Evolutionary conservation across 2,329 filamentous ascomycete species (phyloP).

Genomic region (Neospermospora avenae): DNA sequence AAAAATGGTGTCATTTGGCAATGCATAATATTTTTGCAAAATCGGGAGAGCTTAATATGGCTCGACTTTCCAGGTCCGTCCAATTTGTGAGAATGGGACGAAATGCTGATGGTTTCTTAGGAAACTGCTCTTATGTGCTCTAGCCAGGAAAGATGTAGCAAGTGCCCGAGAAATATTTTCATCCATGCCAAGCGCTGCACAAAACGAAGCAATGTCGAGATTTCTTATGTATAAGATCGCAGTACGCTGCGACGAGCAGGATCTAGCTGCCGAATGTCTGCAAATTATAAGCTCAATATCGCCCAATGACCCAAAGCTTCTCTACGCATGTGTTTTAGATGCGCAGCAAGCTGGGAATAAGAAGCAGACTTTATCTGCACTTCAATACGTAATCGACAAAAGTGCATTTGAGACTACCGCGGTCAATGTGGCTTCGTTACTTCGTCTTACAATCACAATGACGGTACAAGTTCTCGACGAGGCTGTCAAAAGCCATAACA

Average conservation of each 20-base stretch:
- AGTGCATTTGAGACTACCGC: slow-evolving; percentile 46
- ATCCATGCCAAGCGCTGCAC: slow-evolving; percentile 55
- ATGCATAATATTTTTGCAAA: slow-evolving; percentile 64
- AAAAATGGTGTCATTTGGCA: slow-evolving; percentile 70
- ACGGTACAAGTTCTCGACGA: slow-evolving; percentile 42
- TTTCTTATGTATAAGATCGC: slow-evolving; percentile 76
- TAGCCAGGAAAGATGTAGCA: slow-evolving; percentile 54
- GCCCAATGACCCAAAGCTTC: slow-evolving; percentile 54
- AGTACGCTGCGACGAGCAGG: slow-evolving; percentile 54
- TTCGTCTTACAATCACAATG: slow-evolving; percentile 58
- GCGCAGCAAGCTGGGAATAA: slow-evolving; percentile 65
- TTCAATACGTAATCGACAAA: slow-evolving; percentile 59
- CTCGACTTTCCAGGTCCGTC: slow-evolving; percentile 62
- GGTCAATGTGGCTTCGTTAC: slow-evolving; percentile 59
- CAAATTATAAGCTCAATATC: slow-evolving; percentile 53
- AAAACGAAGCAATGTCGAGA: slow-evolving; percentile 61
- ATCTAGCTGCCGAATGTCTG: slow-evolving; percentile 62
- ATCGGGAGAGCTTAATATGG: slow-evolving; percentile 61
- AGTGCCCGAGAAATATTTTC: slow-evolving; percentile 54
- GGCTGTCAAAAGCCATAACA: not conserved
- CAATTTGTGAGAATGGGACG: too few relatives aligned
- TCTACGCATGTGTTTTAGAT: slow-evolving; percentile 80
- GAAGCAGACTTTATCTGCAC: slow-evolving; percentile 52
- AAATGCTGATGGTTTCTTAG: slow-evolving; percentile 43
- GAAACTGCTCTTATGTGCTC: slow-evolving; percentile 68